Base-by-base conservation (phyloP, 305 asterid species). In the Rubia tinctorum region DNA sequence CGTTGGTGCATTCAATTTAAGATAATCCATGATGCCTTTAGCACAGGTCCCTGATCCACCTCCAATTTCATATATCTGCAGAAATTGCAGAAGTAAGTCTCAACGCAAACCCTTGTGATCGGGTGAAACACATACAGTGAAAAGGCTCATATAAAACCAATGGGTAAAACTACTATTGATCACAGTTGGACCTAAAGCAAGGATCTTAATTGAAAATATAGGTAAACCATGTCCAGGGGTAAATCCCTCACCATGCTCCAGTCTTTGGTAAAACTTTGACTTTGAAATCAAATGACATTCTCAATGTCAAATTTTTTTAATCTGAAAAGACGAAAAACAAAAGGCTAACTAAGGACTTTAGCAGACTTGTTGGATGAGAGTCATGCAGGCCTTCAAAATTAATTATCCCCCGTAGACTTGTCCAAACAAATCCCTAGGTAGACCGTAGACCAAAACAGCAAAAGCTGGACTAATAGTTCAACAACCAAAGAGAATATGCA, bases 1-100 rank as follows among this genome's bases (percentile, higher is more conserved):
- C 72, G 97, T 76, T 20, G 99, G 99, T 71, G 99, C 99, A 82
- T 92, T 95, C 86, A 95, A 75, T 84, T 82, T 87, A 70, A 95
- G 82, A 86, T 95, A 95, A 84, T 95, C 99, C 99, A 95, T 85
- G 78, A 95, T 86, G 81, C 97, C 96, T 90, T 86, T 95, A 10
- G 99, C 99, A 84, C 98, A 95, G 78, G 97, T 89, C 84, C 98
- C 99, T 77, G 99, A 95, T 82, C 98, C 99, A 76, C 99, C 99
- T 77, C 99, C 99, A 80, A 95, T 92, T 89, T 95, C 99, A 81
- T 91, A 92, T 76, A 95, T 95, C 99, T 95, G 94, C 76, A 75
- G 47, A 43, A 60, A 67, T 20, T 65, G 55, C 45, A 71, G 56
- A n/a, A 23, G 34, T 49, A 45, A 0, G 25, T 61, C 69, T 71